Percentiles rank a stretch among this genome's conserved stretches.
phyloP scores from a whole-genome alignment of 2,329 filamentous ascomycete species.

The Trichothecium roseum region DNA sequence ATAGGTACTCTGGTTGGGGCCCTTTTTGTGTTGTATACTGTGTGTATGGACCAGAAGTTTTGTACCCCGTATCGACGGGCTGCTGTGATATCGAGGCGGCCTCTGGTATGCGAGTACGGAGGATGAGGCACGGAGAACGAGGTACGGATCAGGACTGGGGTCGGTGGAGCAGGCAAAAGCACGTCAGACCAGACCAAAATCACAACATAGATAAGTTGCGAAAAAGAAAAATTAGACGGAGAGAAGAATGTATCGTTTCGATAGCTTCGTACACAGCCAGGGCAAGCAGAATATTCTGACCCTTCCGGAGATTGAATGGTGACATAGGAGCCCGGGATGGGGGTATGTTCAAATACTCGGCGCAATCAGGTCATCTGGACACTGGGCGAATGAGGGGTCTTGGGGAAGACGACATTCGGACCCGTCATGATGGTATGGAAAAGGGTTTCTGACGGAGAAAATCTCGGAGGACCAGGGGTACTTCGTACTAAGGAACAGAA shows the following conservation, averaged over 20 bases:
- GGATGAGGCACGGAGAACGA: too few species aligned
- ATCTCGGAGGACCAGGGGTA: slow-evolving; percentile 18
- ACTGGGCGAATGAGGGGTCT: slow-evolving; percentile 16
- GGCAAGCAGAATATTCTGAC: too few species aligned
- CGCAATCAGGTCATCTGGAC: not conserved
- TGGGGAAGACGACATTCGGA: slow-evolving; percentile 17
- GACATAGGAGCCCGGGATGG: too few species aligned
- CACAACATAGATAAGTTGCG: not conserved
- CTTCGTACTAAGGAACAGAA: too few species aligned
- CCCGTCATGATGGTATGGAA: slow-evolving; percentile 10
- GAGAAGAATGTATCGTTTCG: not conserved
- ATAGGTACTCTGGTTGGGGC: not conserved
- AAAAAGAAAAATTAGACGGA: not conserved
- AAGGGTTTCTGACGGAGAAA: slow-evolving; percentile 15
- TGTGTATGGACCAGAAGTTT: not conserved
- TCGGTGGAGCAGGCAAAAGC: too few species aligned
- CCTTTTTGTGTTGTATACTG: not conserved
- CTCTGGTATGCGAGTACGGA: too few species aligned
- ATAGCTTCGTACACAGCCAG: not conserved
- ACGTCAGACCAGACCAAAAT: slow-evolving; percentile 1
- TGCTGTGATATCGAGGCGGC: too few species aligned
- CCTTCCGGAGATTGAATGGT: too few species aligned
- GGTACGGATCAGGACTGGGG: too few species aligned
- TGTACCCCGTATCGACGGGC: too few species aligned
- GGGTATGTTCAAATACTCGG: not conserved